These are phyloP conservation scores for Pseudocercospora macadamiae DNA, from an alignment of 2,329 filamentous ascomycete genomes.

Conservation along the genomic window DNA sequence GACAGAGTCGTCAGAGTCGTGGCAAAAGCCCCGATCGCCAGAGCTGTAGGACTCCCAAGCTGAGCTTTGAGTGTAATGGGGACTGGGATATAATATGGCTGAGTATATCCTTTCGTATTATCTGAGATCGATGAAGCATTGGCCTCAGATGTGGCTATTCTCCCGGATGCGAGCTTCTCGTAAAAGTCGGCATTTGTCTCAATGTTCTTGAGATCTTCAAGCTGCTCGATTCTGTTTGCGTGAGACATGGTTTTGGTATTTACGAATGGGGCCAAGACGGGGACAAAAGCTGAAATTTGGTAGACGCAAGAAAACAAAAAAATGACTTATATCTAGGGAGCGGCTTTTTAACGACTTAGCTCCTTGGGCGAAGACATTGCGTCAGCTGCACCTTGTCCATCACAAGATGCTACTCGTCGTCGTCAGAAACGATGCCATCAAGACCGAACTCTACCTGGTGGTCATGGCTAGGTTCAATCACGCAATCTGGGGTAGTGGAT, in stretches of 20 bases:
- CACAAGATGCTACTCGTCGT: constrained; percentile 9
- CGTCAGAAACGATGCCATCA: constrained; percentile 1
- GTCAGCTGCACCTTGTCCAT: neutral
- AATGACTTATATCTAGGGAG: neutral
- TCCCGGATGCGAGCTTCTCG: constrained; percentile 33
- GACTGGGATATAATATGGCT: constrained; percentile 35
- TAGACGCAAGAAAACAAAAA: neutral
- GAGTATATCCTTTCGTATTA: constrained; percentile 8
- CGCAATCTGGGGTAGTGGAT: constrained; percentile 22
- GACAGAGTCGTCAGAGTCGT: constrained; percentile 60
- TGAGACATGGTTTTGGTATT: constrained; percentile 23
- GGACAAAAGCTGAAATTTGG: neutral
- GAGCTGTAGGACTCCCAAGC: constrained; percentile 43
- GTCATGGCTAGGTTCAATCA: constrained; percentile 18
- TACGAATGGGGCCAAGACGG: neutral
- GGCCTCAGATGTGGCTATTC: constrained; percentile 25
- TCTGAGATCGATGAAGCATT: constrained; percentile 18
- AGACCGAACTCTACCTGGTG: constrained; percentile 19
- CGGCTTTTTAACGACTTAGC: neutral
- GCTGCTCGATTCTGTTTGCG: constrained; percentile 33
- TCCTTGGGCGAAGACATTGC: neutral
- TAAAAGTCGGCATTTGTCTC: constrained; percentile 34
- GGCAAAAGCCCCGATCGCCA: constrained; percentile 58
- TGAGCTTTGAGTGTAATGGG: constrained; percentile 38
- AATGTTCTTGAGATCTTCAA: constrained; percentile 33